Evolutionary conservation across 306 rosid genomes (phyloP).

Genomic region (Cicer judaicum): DNA sequence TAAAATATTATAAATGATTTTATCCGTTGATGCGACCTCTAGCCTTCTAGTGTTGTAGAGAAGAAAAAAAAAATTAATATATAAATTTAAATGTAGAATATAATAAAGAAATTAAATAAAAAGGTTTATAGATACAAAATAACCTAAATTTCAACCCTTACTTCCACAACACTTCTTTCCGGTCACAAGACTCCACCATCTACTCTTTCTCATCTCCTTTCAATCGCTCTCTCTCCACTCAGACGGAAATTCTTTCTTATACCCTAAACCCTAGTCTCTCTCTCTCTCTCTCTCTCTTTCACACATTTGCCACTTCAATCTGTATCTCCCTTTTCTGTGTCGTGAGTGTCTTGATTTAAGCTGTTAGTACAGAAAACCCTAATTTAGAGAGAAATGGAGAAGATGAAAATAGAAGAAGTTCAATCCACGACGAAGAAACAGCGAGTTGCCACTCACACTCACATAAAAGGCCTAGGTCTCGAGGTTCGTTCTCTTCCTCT

Average conservation of each 20-base stretch:
- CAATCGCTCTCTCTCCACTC: neutral
- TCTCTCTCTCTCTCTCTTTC: no score
- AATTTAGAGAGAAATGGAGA: slow-evolving; percentile 45
- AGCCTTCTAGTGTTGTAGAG: no score
- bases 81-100: no score
- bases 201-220: neutral
- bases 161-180: neutral
- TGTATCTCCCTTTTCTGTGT: no score
- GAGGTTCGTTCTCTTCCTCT: slow-evolving; percentile 60
- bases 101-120: no score
- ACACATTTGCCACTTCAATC: no score
- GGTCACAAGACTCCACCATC: neutral
- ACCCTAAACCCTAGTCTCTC: neutral
- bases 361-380: neutral
- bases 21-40: no score
- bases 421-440: slow-evolving; percentile 90
- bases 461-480: slow-evolving; percentile 93
- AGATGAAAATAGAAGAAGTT: slow-evolving; percentile 83
- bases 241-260: neutral
- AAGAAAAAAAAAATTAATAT: no score
- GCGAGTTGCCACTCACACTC: slow-evolving; percentile 58
- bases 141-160: neutral
- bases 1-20: no score
- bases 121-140: no score
- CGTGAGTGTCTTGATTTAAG: no score